These are phyloP conservation scores for Cucumis melo DNA, from an alignment of 306 rosid genomes.

Conservation along the genomic window DNA sequence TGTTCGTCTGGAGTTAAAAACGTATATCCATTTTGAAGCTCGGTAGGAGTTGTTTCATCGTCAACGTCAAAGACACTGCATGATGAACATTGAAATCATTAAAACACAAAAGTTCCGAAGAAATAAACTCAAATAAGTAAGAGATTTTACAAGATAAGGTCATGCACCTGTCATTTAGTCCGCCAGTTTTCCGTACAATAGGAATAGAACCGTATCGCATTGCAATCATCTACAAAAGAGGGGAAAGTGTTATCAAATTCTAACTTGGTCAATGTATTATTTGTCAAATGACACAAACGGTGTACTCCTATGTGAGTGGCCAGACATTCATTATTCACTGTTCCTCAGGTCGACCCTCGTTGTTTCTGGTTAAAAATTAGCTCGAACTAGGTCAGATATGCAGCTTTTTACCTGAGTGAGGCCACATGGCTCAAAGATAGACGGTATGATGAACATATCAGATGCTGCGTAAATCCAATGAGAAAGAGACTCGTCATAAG, in stretches of 20 bases:
- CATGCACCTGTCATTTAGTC: conserved; percentile 77
- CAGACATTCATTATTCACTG: not conserved
- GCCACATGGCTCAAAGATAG: conserved; percentile 97
- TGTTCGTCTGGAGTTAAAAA: conserved; percentile 64
- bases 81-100: not conserved
- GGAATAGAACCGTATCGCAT: conserved; percentile 95
- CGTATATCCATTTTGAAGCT: conserved; percentile 71
- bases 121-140: not conserved
- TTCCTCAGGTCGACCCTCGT: not conserved
- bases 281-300: not conserved
- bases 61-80: conserved; percentile 84
- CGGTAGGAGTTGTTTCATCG: conserved; percentile 59
- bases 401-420: conserved; percentile 69
- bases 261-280: not conserved
- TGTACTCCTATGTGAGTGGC: not conserved
- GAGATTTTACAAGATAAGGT: not conserved
- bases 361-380: not conserved
- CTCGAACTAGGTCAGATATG: not conserved
- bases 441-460: conserved; percentile 91
- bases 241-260: not conserved
- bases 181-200: conserved; percentile 87
- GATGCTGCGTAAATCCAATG: conserved; percentile 80
- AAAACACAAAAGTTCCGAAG: not conserved
- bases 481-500: conserved; percentile 88
- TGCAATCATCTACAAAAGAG: conserved; percentile 64